These are phyloP conservation scores for Talaromyces wortmannii DNA, from an alignment of 495 filamentous ascomycete genomes.

Conservation along the genomic window DNA sequence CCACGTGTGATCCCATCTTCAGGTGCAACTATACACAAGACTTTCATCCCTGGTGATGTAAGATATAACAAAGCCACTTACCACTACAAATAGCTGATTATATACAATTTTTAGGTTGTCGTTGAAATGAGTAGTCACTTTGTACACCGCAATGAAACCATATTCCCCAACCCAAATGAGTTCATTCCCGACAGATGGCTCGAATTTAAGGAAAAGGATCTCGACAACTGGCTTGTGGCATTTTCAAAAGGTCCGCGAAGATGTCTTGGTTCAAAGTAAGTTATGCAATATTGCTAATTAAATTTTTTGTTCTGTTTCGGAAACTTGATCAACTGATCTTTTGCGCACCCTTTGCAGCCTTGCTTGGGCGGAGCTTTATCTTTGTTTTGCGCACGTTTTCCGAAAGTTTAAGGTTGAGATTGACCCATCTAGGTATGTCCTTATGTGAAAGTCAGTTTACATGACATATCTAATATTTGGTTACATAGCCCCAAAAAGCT, in stretches of 20 bases:
- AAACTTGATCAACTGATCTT: neutral
- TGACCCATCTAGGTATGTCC: conserved; percentile 7
- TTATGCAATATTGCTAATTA: neutral
- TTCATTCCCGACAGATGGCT: conserved; percentile 44
- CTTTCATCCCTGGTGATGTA: conserved; percentile 16
- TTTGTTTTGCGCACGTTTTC: conserved; percentile 9
- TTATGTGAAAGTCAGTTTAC: neutral
- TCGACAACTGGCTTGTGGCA: conserved; percentile 14
- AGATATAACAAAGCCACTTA: neutral
- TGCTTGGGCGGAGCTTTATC: conserved; percentile 10
- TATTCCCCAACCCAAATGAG: conserved; percentile 27
- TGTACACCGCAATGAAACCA: conserved; percentile 28
- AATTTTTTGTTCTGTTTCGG: neutral
- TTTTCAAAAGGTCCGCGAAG: conserved; percentile 16
- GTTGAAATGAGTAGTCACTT: conserved; percentile 18
- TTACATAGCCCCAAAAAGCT: neutral
- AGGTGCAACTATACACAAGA: conserved; percentile 11
- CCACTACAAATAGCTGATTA: neutral
- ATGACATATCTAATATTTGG: neutral
- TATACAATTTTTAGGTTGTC: conserved; percentile 6
- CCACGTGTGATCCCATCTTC: conserved; percentile 30
- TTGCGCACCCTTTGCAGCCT: conserved; percentile 1
- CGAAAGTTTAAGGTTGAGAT: conserved; percentile 9
- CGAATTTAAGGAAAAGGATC: conserved; percentile 4
- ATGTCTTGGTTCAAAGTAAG: conserved; percentile 14